A percentile compares a stretch with the other conserved stretches of the same genome.
These are phyloP conservation scores for Schwanniomyces sp. DNA, from an alignment of 805 yeast genomes.

Conservation along the genomic window DNA sequence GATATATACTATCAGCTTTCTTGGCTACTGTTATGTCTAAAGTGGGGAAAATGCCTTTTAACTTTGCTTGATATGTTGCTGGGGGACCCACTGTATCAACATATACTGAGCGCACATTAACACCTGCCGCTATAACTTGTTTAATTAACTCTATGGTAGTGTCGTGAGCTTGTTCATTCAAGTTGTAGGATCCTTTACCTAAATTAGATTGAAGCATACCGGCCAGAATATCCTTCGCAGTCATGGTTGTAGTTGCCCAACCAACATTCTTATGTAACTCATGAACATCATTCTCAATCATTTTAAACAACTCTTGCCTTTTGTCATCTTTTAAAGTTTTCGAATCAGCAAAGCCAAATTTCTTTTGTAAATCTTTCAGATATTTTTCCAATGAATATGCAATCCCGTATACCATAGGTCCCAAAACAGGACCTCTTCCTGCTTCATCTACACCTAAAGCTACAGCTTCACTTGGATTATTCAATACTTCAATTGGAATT, in stretches of 20 bases:
- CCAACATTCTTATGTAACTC: slow-evolving; percentile 65
- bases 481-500: slow-evolving; percentile 42
- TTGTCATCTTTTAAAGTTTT: slow-evolving; percentile 76
- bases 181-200: slow-evolving; percentile 59
- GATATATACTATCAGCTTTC: slow-evolving; percentile 91
- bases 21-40: slow-evolving; percentile 80
- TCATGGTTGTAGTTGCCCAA: slow-evolving; percentile 82
- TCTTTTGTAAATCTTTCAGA: slow-evolving; percentile 43
- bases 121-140: slow-evolving; percentile 59
- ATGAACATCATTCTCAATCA: slow-evolving; percentile 48
- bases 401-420: slow-evolving; percentile 96
- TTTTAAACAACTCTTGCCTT: slow-evolving; percentile 60
- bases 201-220: slow-evolving; percentile 73
- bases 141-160: slow-evolving; percentile 81
- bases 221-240: slow-evolving; percentile 81
- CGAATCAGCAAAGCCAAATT: slow-evolving; percentile 89
- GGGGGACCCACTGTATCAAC: slow-evolving; percentile 99
- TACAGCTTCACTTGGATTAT: slow-evolving; percentile 38
- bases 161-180: slow-evolving; percentile 96
- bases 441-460: slow-evolving; percentile 96
- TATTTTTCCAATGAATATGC: slow-evolving; percentile 69
- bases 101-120: slow-evolving; percentile 67
- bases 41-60: slow-evolving; percentile 66
- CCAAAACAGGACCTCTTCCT: slow-evolving; percentile 96
- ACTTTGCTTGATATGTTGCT: slow-evolving; percentile 71